Conservation (phyloP, 2,329 filamentous ascomycete species). For the Sphaerulina vaccinii region DNA sequence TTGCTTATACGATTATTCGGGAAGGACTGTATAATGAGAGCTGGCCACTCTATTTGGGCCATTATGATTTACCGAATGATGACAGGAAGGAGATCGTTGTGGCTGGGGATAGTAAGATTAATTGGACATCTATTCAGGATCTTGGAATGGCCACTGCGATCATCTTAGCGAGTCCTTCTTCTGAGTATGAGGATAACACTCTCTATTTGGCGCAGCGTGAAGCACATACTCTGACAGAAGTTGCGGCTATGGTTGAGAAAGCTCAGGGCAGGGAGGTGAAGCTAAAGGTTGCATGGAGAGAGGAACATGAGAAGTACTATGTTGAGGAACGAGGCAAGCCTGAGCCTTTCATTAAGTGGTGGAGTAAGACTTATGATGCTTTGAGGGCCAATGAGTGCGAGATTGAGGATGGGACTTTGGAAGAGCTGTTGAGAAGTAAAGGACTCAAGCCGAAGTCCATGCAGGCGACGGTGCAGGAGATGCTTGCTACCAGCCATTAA, state of each 20-base stretch:
- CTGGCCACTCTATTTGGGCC: slow-evolving; percentile 50
- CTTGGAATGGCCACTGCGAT: slow-evolving; percentile 45
- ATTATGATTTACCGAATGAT: slow-evolving; percentile 41
- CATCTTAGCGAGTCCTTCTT: slow-evolving; percentile 37
- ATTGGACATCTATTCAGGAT: slow-evolving; percentile 47
- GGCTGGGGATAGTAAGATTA: slow-evolving; percentile 44
- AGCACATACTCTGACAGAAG: slow-evolving; percentile 31
- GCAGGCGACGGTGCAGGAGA: slow-evolving; percentile 43
- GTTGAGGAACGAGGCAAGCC: slow-evolving; percentile 39
- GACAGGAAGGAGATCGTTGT: slow-evolving; percentile 38
- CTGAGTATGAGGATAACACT: slow-evolving; percentile 39
- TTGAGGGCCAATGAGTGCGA: slow-evolving; percentile 44
- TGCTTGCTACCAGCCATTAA: slow-evolving; percentile 28
- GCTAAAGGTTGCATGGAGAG: slow-evolving; percentile 39
- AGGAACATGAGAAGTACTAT: slow-evolving; percentile 46
- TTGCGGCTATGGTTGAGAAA: slow-evolving; percentile 32
- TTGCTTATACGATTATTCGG: slow-evolving; percentile 41
- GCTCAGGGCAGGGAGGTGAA: slow-evolving; percentile 30
- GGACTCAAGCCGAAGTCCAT: slow-evolving; percentile 40
- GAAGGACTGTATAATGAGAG: slow-evolving; percentile 48
- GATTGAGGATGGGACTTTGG: slow-evolving; percentile 44
- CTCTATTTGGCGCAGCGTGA: slow-evolving; percentile 40
- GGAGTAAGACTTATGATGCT: slow-evolving; percentile 48
- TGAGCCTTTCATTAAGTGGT: slow-evolving; percentile 45
- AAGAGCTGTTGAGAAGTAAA: slow-evolving; percentile 39